These are phyloP conservation scores for Crithidia thermophila DNA, from an alignment of 208 protist species.

Conservation along the genomic window DNA sequence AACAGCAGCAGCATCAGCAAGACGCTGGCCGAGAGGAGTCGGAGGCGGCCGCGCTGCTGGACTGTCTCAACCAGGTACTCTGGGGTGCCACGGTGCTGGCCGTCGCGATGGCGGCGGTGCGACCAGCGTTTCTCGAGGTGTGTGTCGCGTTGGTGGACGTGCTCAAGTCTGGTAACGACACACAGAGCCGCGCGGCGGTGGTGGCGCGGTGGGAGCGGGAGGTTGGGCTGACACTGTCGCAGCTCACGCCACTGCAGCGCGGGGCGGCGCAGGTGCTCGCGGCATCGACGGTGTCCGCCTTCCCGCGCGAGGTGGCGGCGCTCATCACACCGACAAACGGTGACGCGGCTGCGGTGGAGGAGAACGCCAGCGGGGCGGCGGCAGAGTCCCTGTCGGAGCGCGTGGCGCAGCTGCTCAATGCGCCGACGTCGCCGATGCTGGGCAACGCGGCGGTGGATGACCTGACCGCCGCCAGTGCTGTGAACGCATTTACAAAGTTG, in stretches of 20 bases:
- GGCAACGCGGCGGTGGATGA: neutral
- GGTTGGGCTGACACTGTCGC: conserved; percentile 13
- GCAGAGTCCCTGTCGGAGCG: neutral
- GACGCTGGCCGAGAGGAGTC: conserved; percentile 27
- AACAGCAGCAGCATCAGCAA: neutral
- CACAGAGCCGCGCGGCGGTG: too few relatives aligned
- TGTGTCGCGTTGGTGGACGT: conserved; percentile 67
- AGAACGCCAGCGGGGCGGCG: too few relatives aligned
- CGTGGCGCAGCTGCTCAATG: conserved; percentile 11
- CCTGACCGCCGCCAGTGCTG: neutral
- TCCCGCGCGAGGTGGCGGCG: neutral
- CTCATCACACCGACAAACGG: neutral
- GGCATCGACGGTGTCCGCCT: conserved; percentile 6
- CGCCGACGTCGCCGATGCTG: neutral
- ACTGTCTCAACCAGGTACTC: conserved; percentile 46
- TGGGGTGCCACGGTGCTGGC: conserved; percentile 15
- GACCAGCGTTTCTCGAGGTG: conserved; percentile 2
- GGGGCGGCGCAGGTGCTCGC: conserved; percentile 15
- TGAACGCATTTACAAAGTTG: neutral
- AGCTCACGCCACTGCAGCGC: conserved; percentile 17
- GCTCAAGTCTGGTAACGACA: neutral
- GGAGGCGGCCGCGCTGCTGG: conserved; percentile 93
- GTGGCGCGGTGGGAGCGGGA: neutral
- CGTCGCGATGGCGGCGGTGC: conserved; percentile 6
- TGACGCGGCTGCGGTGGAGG: neutral